Evolutionary conservation across 176 grass and related monocot genomes (phyloP).

Genomic region (Hyparrhenia diplandra): DNA sequence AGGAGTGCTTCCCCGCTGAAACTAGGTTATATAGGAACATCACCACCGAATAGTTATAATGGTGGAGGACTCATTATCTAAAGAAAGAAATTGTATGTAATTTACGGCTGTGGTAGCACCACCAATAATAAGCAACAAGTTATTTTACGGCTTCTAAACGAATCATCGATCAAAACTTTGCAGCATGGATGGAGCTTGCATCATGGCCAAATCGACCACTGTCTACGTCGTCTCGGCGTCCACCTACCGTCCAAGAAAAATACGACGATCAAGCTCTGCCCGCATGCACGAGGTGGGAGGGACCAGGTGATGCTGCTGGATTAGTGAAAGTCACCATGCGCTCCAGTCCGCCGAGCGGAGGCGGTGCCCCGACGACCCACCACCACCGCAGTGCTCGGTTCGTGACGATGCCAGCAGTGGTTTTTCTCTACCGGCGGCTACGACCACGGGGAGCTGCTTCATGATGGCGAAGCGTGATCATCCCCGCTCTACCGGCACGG

Average conservation of each 20-base stretch:
- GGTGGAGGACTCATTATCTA: no score
- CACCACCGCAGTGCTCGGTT: conserved; percentile 23
- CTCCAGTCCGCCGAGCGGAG: not conserved
- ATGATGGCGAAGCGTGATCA: conserved; percentile 54
- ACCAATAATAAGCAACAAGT: not conserved
- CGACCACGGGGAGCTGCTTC: conserved; percentile 49
- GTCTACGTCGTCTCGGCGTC: conserved; percentile 31
- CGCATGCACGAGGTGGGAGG: conserved; percentile 56
- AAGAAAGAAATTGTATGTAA: not conserved
- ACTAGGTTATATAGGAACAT: no score
- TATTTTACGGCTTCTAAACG: conserved; percentile 47
- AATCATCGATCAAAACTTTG: conserved; percentile 27
- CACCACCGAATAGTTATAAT: no score
- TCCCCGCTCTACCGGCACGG: conserved; percentile 62
- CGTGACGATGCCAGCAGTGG: conserved; percentile 44
- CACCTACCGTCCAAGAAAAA: conserved; percentile 9
- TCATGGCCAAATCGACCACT: conserved; percentile 36
- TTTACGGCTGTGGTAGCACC: not conserved
- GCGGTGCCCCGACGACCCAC: not conserved
- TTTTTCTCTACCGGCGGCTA: conserved; percentile 59
- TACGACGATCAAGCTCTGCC: conserved; percentile 35
- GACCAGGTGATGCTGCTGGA: conserved; percentile 1
- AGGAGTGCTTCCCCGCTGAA: no score
- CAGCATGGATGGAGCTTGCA: conserved; percentile 49
- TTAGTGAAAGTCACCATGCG: conserved; percentile 33